A percentile compares a stretch with the other conserved stretches of the same genome.
These are phyloP conservation scores for Fragaria nilgerrensis DNA, from an alignment of 306 rosid genomes.

Conservation along the genomic window DNA sequence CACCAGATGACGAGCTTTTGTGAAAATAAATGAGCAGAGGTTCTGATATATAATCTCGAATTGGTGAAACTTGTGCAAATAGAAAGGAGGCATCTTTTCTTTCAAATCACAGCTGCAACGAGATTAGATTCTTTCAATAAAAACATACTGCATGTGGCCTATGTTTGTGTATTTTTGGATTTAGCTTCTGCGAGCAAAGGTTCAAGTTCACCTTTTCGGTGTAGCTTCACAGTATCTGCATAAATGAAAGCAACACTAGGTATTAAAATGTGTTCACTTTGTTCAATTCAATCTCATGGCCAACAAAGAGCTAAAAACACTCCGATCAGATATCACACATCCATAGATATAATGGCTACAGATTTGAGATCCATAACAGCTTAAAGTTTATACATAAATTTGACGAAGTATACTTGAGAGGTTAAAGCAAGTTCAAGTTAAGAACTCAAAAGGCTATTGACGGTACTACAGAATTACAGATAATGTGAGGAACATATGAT, in stretches of 20 bases:
- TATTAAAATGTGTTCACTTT: neutral
- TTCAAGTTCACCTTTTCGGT: conserved; percentile 89
- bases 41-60: neutral
- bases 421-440: neutral
- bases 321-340: neutral
- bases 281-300: neutral
- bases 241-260: conserved; percentile 4
- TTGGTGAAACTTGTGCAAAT: neutral
- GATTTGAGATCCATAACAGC: neutral
- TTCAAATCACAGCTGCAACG: conserved; percentile 9
- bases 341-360: neutral
- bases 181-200: conserved; percentile 70
- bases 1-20: neutral
- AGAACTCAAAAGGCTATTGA: neutral
- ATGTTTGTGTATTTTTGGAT: conserved; percentile 41
- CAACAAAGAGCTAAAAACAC: neutral
- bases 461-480: neutral
- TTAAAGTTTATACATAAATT: neutral
- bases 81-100: neutral
- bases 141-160: conserved; percentile 18
- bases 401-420: neutral
- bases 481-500: neutral
- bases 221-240: conserved; percentile 86
- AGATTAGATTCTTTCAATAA: conserved; percentile 13
- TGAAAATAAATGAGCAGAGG: neutral